Conservation (phyloP, 192 early-diverging fungal genomes). For the Coemansia sp. region DNA sequence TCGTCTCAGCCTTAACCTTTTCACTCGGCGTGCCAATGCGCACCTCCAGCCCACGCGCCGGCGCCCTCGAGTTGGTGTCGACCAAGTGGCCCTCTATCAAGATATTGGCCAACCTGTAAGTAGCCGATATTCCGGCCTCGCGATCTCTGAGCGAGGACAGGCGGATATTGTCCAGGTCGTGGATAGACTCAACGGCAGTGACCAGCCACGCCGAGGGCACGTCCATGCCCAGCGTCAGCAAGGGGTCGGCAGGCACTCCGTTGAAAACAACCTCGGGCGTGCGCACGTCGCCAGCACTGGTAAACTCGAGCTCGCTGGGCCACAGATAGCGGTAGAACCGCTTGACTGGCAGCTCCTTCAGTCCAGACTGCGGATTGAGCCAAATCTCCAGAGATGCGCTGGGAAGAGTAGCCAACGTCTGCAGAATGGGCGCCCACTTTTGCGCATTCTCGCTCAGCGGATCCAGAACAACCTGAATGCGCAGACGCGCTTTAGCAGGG, state of each 20-base stretch:
- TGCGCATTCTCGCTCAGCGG: conserved; percentile 80
- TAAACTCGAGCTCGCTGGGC: conserved; percentile 63
- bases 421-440: conserved; percentile 70
- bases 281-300: conserved; percentile 33
- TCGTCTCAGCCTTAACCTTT: conserved; percentile 78
- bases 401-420: conserved; percentile 62
- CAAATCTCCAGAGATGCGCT: conserved; percentile 66
- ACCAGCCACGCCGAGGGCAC: conserved; percentile 89
- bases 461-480: conserved; percentile 63
- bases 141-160: conserved; percentile 52
- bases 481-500: conserved; percentile 23
- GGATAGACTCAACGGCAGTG: conserved; percentile 69
- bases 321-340: conserved; percentile 90
- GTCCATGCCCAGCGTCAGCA: conserved; percentile 87
- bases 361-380: conserved; percentile 58
- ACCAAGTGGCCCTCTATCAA: conserved; percentile 88
- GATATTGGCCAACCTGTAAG: conserved; percentile 78
- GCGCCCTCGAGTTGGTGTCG: conserved; percentile 63
- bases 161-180: conserved; percentile 93
- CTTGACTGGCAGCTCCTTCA: conserved; percentile 73
- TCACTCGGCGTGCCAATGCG: conserved; percentile 68
- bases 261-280: conserved; percentile 66
- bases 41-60: conserved; percentile 90
- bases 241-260: conserved; percentile 69
- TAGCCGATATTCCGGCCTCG: conserved; percentile 61